phyloP scores from a whole-genome alignment of 768 basidiomycete species.

The Amanita rimosa region DNA sequence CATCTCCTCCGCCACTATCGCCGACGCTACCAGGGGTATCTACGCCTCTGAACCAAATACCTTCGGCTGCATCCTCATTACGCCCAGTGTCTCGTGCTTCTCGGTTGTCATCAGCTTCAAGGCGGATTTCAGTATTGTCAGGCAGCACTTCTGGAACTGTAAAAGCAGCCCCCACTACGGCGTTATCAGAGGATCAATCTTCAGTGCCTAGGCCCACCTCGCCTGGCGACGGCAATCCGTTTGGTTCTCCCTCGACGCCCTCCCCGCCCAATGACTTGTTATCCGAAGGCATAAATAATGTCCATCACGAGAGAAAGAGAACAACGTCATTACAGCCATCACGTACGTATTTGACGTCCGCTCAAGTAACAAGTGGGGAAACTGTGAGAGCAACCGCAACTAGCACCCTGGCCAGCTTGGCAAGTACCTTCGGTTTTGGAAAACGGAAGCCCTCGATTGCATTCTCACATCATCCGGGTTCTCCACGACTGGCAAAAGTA shows the following conservation, averaged over 20 bases:
- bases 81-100: constrained; percentile 69
- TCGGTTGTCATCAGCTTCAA: constrained; percentile 55
- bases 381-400: constrained; percentile 28
- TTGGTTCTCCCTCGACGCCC: constrained; percentile 32
- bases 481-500: constrained; percentile 3
- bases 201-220: constrained; percentile 31
- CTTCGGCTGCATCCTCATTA: constrained; percentile 44
- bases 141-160: constrained; percentile 27
- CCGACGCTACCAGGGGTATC: constrained; percentile 8
- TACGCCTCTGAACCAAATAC: constrained; percentile 13
- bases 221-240: constrained; percentile 28
- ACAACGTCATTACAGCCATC: constrained; percentile 52
- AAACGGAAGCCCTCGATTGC: constrained; percentile 27
- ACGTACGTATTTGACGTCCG: constrained; percentile 33
- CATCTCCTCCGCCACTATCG: constrained; percentile 14
- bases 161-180: constrained; percentile 61
- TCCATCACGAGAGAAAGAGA: constrained; percentile 33
- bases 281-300: constrained; percentile 47
- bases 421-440: constrained; percentile 61
- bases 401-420: constrained; percentile 43
- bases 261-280: constrained; percentile 47
- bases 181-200: constrained; percentile 43
- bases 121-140: constrained; percentile 50
- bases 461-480: background rate
- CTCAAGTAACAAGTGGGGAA: constrained; percentile 17